A percentile compares a stretch with the other conserved stretches of the same genome.
These are phyloP conservation scores for Myriosclerotinia curreyana DNA, from an alignment of 2,329 filamentous ascomycete genomes.

Conservation along the genomic window DNA sequence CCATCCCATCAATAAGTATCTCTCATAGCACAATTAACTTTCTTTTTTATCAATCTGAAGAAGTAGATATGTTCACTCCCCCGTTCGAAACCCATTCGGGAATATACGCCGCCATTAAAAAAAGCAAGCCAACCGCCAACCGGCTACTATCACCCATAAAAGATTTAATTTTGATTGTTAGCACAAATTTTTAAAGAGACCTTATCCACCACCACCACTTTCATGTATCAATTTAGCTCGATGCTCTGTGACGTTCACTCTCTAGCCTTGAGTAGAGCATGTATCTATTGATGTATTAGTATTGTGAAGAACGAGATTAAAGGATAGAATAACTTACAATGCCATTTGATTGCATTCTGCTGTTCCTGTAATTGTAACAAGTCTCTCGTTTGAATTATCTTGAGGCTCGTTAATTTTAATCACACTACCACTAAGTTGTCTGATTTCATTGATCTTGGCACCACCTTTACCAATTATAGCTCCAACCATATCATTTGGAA, in stretches of 20 bases:
- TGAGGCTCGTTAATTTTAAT: constrained; percentile 99
- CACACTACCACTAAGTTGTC: constrained; percentile 93
- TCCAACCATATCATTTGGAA: constrained; percentile 99
- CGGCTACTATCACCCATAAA: constrained; percentile 4
- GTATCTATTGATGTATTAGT: constrained; percentile 26
- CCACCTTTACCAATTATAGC: constrained; percentile 55
- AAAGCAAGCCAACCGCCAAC: constrained; percentile 6
- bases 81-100: too few species aligned
- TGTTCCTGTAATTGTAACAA: constrained; percentile 97
- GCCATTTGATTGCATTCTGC: constrained; percentile 99
- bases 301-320: neutral
- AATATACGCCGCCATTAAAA: constrained; percentile 3
- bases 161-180: constrained; percentile 9
- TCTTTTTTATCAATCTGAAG: neutral
- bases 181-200: neutral
- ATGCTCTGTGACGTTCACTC: constrained; percentile 44
- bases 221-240: constrained; percentile 14
- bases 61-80: neutral
- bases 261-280: constrained; percentile 98
- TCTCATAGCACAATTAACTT: constrained; percentile 3
- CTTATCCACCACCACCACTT: neutral
- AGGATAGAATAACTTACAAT: constrained; percentile 55
- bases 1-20: neutral
- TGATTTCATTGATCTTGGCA: constrained; percentile 98
- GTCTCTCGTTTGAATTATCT: constrained; percentile 96